Evolutionary conservation across 2,329 filamentous ascomycete species (phyloP), one percentile per base, ranked within the genome.

Genomic region (Thermochaetoides dissita): DNA sequence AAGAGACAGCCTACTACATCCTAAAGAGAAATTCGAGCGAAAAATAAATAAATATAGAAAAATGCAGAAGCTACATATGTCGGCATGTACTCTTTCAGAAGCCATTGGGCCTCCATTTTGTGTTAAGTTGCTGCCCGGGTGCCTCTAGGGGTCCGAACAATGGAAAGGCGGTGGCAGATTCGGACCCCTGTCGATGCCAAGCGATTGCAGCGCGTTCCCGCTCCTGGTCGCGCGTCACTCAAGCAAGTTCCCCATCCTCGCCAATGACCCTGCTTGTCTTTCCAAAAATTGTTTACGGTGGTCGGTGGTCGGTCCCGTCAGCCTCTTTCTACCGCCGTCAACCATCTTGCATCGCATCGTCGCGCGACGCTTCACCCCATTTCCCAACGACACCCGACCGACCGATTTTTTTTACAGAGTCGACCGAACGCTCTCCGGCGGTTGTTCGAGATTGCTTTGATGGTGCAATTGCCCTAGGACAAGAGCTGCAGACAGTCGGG

Each of bases 231-330:
- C 9, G 32, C 32, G 17, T 24, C 17, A 5, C 17, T 5, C 17
- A 24, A 24, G 17, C 17, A 24, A 24, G 17, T 24, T 24, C 17
- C 17, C 17, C 17, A 24, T 24, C 32, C 44, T 45, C 44, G 41
- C 48, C 43, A 51, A 51, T 51, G 46, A 51, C 49, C 44, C 51
- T 45, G 42, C 51, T 46, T 43, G 43, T 45, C 17, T 24, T 24
- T 5, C 51, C 51, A 57, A 55, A 58, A 58, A 58, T 57, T 57
- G 53, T 57, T 56, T 53, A 57, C 47, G 41, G 46, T 24, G 17
- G 17, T 24, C 17, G 17, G 17, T 24, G 17, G 17, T 24, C 17
- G 17, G 17, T 24, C 17, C 17, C 17, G 17, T 43, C 45, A 53
- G 45, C 51, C 46, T 49, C 47, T 49, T 46, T 48, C 17, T 28